Evolutionary conservation across 2,329 filamentous ascomycete genomes (phyloP).

Genomic region (Didymellaceae sp.): DNA sequence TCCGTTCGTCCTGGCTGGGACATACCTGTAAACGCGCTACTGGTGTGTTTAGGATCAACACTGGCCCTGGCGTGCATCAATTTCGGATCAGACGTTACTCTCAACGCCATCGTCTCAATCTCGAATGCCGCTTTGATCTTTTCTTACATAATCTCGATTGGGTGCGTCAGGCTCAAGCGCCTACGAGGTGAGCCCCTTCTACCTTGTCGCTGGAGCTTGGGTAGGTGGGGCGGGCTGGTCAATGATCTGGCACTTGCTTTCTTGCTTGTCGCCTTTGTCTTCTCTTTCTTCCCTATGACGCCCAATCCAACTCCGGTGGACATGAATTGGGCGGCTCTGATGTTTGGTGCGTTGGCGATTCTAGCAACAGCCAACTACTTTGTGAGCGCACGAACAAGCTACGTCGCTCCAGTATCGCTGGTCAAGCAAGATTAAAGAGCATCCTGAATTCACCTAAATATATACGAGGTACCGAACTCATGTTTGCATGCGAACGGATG

Average conservation of each 20-base stretch:
- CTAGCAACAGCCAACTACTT: slow-evolving; percentile 24
- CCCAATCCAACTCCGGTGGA: slow-evolving; percentile 28
- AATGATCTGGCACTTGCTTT: slow-evolving; percentile 48
- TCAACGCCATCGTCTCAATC: slow-evolving; percentile 51
- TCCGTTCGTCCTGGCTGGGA: slow-evolving; percentile 37
- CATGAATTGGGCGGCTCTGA: slow-evolving; percentile 57
- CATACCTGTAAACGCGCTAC: slow-evolving; percentile 36
- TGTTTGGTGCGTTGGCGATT: slow-evolving; percentile 46
- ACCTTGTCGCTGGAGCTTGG: slow-evolving; percentile 46
- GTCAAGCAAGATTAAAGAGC: slow-evolving; percentile 20
- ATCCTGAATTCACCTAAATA: not conserved
- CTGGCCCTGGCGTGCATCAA: slow-evolving; percentile 52
- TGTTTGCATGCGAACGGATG: not conserved
- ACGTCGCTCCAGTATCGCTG: slow-evolving; percentile 21
- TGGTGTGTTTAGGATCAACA: slow-evolving; percentile 46
- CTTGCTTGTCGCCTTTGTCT: slow-evolving; percentile 42
- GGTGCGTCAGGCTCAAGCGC: slow-evolving; percentile 39
- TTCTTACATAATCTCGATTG: slow-evolving; percentile 43
- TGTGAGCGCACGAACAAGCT: slow-evolving; percentile 20
- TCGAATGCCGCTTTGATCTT: slow-evolving; percentile 38
- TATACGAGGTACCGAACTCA: no score
- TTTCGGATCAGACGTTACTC: slow-evolving; percentile 50
- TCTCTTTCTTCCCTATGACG: slow-evolving; percentile 53
- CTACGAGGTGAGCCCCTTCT: slow-evolving; percentile 30
- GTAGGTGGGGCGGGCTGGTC: slow-evolving; percentile 45